A percentile compares a stretch with the other conserved stretches of the same genome.
Evolutionary conservation across 2,329 filamentous ascomycete species (phyloP).

Genomic region (Neophaeococcomyces mojaviensis): DNA sequence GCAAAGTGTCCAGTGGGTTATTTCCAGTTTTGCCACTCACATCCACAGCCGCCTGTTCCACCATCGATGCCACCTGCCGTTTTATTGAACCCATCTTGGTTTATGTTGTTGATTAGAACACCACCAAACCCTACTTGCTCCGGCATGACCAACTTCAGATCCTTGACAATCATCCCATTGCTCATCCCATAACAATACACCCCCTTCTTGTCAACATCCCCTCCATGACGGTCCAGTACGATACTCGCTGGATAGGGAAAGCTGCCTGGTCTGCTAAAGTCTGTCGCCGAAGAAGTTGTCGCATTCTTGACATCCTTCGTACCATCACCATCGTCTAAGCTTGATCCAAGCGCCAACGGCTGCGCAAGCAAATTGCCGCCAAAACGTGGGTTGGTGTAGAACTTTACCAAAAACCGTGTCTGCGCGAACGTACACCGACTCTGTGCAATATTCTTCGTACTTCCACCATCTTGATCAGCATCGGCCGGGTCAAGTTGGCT

Average conservation of each 20-base stretch:
- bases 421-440: conserved; percentile 53
- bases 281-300: conserved; percentile 31
- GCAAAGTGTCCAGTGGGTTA: no score
- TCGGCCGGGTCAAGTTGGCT: conserved; percentile 31
- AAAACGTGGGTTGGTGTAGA: conserved; percentile 49
- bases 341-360: conserved; percentile 9
- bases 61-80: conserved; percentile 48
- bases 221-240: conserved; percentile 54
- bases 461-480: conserved; percentile 45
- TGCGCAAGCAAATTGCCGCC: conserved; percentile 22
- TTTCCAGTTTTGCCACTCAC: conserved; percentile 50
- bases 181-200: conserved; percentile 55
- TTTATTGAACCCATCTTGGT: conserved; percentile 16
- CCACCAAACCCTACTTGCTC: conserved; percentile 48
- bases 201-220: conserved; percentile 46
- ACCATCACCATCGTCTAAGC: conserved; percentile 8
- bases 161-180: conserved; percentile 38
- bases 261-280: conserved; percentile 47
- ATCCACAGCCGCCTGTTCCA: conserved; percentile 52
- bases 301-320: conserved; percentile 4
- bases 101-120: conserved; percentile 43
- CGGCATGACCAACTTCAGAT: conserved; percentile 40
- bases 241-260: conserved; percentile 57
- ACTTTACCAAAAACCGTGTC: conserved; percentile 54
- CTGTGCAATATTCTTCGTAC: conserved; percentile 37